Percentiles rank a stretch among this genome's conserved stretches.
These are phyloP conservation scores for Cudoniella acicularis DNA, from an alignment of 495 filamentous ascomycete genomes.

Conservation along the genomic window DNA sequence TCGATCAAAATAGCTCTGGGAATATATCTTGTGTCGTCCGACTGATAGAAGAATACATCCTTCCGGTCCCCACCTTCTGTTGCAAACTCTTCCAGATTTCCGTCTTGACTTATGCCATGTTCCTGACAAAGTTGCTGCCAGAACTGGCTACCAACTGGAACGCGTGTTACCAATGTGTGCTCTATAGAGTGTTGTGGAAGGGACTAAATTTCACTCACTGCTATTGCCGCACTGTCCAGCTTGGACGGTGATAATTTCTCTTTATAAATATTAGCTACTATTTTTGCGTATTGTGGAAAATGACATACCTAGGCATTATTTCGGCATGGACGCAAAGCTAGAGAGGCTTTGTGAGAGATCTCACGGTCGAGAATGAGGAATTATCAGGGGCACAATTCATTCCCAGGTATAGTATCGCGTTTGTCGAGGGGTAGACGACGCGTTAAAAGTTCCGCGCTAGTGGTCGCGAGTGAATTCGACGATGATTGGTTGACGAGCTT, in stretches of 20 bases:
- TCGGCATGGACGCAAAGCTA: constrained; percentile 4
- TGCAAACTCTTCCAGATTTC: constrained; percentile 92
- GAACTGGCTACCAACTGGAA: constrained; percentile 83
- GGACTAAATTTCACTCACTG: constrained; percentile 59
- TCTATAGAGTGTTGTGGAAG: neutral
- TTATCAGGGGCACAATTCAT: neutral
- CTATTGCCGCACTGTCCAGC: constrained; percentile 99
- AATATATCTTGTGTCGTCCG: constrained; percentile 96
- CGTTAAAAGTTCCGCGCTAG: constrained; percentile 11
- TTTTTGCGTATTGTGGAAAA: neutral
- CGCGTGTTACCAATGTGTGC: constrained; percentile 15
- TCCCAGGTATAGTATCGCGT: constrained; percentile 8
- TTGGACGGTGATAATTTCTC: constrained; percentile 99
- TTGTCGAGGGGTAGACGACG: constrained; percentile 2
- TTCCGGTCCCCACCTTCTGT: constrained; percentile 96
- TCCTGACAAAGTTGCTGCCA: constrained; percentile 98
- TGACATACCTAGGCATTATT: constrained; percentile 47
- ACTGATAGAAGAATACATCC: constrained; percentile 99
- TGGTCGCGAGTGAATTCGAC: neutral
- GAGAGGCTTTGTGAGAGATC: neutral
- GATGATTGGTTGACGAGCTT: neutral
- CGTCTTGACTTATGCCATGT: constrained; percentile 95
- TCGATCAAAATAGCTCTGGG: constrained; percentile 94
- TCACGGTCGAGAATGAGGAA: neutral
- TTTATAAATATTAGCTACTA: constrained; percentile 29